A percentile compares a stretch with the other conserved stretches of the same genome.
These are phyloP conservation scores for Linum tenue DNA, from an alignment of 345 rosid genomes.

Conservation along the genomic window DNA sequence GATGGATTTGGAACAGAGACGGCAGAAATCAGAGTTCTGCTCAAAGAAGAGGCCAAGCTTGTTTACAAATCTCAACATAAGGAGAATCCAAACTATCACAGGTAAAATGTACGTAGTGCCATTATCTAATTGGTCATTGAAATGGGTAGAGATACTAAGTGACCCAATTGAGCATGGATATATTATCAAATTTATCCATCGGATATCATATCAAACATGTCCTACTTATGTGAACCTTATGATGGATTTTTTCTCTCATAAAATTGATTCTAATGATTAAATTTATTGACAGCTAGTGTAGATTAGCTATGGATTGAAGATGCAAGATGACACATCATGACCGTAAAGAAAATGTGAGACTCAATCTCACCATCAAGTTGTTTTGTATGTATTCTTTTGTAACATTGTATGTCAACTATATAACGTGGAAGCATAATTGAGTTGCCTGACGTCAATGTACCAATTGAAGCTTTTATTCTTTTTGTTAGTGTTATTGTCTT, in stretches of 20 bases:
- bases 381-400: no score
- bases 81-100: slow-evolving; percentile 63
- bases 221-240: no score
- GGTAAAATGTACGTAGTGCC: slow-evolving; percentile 35
- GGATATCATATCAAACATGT: no score
- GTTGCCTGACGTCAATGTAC: no score
- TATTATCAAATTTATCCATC: not conserved
- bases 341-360: slow-evolving; percentile 64
- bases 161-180: not conserved
- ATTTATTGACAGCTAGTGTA: slow-evolving; percentile 47
- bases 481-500: no score
- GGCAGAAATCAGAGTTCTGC: slow-evolving; percentile 72
- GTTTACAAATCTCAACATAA: slow-evolving; percentile 65
- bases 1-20: slow-evolving; percentile 42
- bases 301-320: slow-evolving; percentile 55
- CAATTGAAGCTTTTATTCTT: no score
- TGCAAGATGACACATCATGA: slow-evolving; percentile 81
- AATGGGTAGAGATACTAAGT: not conserved
- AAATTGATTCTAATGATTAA: not conserved
- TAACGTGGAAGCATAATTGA: no score
- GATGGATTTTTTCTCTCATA: no score
- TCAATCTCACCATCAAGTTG: slow-evolving; percentile 16
- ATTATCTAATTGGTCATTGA: not conserved
- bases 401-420: no score
- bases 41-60: slow-evolving; percentile 96